A percentile compares a stretch with the other conserved stretches of the same genome.
Conservation (phyloP, 2,329 filamentous ascomycete species). For the Orbilia ellipsospora region DNA sequence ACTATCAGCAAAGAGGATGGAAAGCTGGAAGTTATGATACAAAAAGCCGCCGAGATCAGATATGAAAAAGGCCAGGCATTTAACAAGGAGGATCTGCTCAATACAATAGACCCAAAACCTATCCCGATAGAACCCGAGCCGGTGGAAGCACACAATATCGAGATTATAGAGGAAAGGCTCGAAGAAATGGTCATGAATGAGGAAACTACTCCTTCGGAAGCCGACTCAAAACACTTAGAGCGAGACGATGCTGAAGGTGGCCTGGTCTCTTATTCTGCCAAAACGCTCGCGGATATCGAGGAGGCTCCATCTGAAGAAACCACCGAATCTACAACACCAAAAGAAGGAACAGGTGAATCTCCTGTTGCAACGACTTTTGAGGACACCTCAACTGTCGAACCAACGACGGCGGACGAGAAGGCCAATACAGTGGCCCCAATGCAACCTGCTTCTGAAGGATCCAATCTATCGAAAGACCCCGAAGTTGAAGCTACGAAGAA, state of each 20-base stretch:
- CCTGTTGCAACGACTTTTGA: background rate
- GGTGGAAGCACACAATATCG: background rate
- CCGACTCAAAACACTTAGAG: slow-evolving; percentile 9
- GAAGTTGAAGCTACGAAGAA: slow-evolving; percentile 1
- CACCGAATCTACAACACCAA: background rate
- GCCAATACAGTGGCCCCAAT: background rate
- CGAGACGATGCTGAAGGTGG: background rate
- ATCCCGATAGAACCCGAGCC: background rate
- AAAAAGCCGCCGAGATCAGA: slow-evolving; percentile 14
- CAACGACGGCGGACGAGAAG: background rate
- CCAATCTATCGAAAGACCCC: slow-evolving; percentile 28
- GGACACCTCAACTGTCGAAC: background rate
- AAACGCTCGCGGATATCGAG: slow-evolving; percentile 22
- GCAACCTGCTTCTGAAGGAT: slow-evolving; percentile 21
- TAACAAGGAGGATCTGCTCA: slow-evolving; percentile 5
- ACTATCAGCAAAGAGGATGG: slow-evolving; percentile 23
- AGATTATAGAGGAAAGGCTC: background rate
- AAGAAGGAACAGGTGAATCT: background rate
- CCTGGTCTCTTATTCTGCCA: slow-evolving; percentile 19
- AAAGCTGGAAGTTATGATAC: slow-evolving; percentile 6
- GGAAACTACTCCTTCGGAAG: background rate
- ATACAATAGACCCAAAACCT: slow-evolving; percentile 10
- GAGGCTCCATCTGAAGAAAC: background rate
- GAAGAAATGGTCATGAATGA: slow-evolving; percentile 15
- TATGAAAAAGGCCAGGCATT: slow-evolving; percentile 26